These are phyloP conservation scores for Achlya hypogyna DNA, from an alignment of 352 stramenopile genomes.

Conservation along the genomic window DNA sequence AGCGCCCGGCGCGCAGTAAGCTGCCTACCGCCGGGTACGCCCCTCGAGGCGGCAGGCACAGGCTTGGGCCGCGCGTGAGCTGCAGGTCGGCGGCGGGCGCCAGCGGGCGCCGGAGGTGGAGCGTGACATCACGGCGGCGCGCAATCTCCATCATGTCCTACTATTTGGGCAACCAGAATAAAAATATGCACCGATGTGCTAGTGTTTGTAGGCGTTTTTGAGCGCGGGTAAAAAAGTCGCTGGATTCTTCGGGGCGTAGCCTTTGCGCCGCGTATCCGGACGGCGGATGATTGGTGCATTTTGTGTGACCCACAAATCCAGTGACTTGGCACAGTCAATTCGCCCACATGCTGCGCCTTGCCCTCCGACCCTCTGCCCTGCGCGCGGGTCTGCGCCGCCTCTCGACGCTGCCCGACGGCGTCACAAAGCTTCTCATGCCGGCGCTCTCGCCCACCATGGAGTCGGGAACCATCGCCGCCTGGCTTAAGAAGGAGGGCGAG, in stretches of 20 bases:
- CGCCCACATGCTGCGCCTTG: neutral
- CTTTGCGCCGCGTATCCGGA: neutral
- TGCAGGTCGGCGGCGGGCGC: too few relatives aligned
- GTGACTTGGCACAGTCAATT: slow-evolving; percentile 8
- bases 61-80: too few relatives aligned
- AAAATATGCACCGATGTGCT: neutral
- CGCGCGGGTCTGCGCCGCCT: slow-evolving; percentile 26
- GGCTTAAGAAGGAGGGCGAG: slow-evolving; percentile 90
- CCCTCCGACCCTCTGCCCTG: too few relatives aligned
- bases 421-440: slow-evolving; percentile 84
- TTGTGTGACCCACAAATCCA: slow-evolving; percentile 3
- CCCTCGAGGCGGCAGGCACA: too few relatives aligned
- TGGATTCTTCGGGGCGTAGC: neutral
- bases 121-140: neutral
- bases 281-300: neutral
- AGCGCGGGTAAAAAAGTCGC: neutral
- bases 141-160: neutral
- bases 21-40: too few relatives aligned
- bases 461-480: slow-evolving; percentile 88
- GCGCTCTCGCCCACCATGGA: slow-evolving; percentile 97
- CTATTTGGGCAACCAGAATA: too few relatives aligned
- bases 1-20: too few relatives aligned
- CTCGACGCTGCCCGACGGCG: slow-evolving; percentile 57
- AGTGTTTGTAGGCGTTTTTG: too few relatives aligned
- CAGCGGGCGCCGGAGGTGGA: neutral